Evolutionary conservation across 768 basidiomycete genomes (phyloP).

Genomic region (Naganishia vaughanmartiniae): DNA sequence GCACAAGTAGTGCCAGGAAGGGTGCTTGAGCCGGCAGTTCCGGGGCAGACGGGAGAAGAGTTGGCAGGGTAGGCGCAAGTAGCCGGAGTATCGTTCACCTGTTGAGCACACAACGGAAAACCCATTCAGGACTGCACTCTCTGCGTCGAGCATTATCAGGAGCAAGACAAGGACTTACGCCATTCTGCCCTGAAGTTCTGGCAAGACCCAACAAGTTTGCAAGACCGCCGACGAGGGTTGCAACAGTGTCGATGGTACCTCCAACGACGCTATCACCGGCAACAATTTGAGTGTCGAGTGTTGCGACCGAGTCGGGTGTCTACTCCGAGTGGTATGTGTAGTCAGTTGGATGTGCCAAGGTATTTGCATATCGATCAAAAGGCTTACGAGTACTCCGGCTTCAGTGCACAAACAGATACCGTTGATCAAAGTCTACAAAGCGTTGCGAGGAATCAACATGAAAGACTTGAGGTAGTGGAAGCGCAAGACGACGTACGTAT

Average conservation of each 20-base stretch:
- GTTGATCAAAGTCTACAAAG: conserved; percentile 8
- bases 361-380: too few relatives aligned
- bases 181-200: background rate
- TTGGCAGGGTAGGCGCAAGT: conserved; percentile 15
- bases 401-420: conserved; percentile 17
- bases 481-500: too few relatives aligned
- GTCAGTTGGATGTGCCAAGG: too few relatives aligned
- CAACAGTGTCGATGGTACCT: background rate
- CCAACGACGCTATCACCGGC: background rate
- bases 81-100: background rate
- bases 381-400: conserved; percentile 4
- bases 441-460: too few relatives aligned
- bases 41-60: background rate
- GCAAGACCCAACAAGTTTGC: background rate
- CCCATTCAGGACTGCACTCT: background rate
- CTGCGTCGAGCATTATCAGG: too few relatives aligned
- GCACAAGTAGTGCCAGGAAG: conserved; percentile 13
- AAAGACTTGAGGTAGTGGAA: too few relatives aligned
- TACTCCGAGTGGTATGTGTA: background rate
- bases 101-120: background rate
- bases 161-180: background rate
- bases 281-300: background rate
- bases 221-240: background rate
- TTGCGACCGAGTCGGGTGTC: background rate
- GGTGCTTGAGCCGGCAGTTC: background rate